Evolutionary conservation across 352 stramenopile species (phyloP).

Genomic region (Phytophthora fragariae): DNA sequence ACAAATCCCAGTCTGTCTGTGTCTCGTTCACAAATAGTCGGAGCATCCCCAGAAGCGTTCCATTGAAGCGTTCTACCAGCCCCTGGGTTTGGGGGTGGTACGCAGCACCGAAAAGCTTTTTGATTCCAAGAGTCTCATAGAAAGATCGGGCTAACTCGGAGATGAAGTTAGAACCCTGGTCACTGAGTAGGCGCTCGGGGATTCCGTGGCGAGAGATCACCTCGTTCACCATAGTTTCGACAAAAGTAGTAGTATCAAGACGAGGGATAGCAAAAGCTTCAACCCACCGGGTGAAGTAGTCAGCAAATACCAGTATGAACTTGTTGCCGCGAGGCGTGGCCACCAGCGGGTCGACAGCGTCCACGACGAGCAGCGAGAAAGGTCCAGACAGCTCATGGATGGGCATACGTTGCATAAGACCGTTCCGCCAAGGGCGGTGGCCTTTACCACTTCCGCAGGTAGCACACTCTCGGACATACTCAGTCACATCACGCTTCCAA

Average conservation of each 20-base stretch:
- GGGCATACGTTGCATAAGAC: conserved; percentile 14
- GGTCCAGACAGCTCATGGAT: conserved; percentile 8
- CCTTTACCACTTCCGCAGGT: not conserved
- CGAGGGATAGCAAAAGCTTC: conserved; percentile 1
- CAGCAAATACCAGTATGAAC: not conserved
- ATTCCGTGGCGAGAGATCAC: conserved; percentile 1
- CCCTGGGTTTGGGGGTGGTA: conserved; percentile 15
- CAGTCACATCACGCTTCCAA: too few relatives aligned
- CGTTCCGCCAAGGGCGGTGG: conserved; percentile 6
- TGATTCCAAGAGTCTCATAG: conserved; percentile 14
- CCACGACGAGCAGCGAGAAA: conserved; percentile 17
- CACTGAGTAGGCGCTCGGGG: conserved; percentile 6
- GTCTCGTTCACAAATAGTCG: conserved; percentile 11
- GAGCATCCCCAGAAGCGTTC: conserved; percentile 7
- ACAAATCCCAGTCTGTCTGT: conserved; percentile 6
- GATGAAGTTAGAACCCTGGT: conserved; percentile 12
- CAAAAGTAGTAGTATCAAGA: not conserved
- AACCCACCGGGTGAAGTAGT: not conserved
- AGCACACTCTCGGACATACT: too few relatives aligned
- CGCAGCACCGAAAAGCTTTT: not conserved
- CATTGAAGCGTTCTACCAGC: conserved; percentile 12
- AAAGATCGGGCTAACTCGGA: conserved; percentile 2
- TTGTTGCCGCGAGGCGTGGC: conserved; percentile 5
- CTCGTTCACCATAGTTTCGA: not conserved
- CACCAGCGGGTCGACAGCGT: not conserved